phyloP scores from a whole-genome alignment of 352 stramenopile species.

The Phytophthora kernoviae region DNA sequence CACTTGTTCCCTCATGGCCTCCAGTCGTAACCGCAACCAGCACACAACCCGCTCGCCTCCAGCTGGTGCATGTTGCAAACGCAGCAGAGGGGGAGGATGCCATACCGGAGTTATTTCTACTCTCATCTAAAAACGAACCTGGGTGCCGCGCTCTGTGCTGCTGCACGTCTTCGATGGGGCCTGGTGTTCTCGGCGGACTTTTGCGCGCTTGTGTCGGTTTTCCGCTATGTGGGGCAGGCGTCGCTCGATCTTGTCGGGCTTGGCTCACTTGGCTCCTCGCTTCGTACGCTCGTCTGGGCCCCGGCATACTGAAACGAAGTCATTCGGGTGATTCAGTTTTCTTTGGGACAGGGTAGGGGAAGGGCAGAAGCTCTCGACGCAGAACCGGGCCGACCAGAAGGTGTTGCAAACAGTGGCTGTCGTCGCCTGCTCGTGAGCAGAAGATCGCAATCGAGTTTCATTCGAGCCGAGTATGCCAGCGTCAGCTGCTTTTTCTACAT shows the following conservation, averaged over 20 bases:
- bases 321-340: slow-evolving; percentile 25
- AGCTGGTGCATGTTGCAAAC: slow-evolving; percentile 33
- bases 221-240: neutral
- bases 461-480: neutral
- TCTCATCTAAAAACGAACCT: slow-evolving; percentile 18
- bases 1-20: slow-evolving; percentile 11
- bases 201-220: slow-evolving; percentile 3
- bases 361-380: slow-evolving; percentile 1
- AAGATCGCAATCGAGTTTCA: slow-evolving; percentile 1
- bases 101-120: neutral
- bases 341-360: slow-evolving; percentile 10
- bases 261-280: slow-evolving; percentile 2
- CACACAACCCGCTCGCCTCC: slow-evolving; percentile 16
- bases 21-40: slow-evolving; percentile 26
- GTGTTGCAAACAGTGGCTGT: neutral
- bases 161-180: neutral
- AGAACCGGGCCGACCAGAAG: slow-evolving; percentile 1
- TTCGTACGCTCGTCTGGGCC: neutral
- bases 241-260: slow-evolving; percentile 6
- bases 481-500: neutral
- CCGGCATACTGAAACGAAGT: no score
- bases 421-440: slow-evolving; percentile 2
- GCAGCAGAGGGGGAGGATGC: neutral
- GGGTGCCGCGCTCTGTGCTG: slow-evolving; percentile 14
- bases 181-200: slow-evolving; percentile 13